These are phyloP conservation scores for Diddensiella santjacobensis DNA, from an alignment of 805 yeast species.

Conservation along the genomic window DNA sequence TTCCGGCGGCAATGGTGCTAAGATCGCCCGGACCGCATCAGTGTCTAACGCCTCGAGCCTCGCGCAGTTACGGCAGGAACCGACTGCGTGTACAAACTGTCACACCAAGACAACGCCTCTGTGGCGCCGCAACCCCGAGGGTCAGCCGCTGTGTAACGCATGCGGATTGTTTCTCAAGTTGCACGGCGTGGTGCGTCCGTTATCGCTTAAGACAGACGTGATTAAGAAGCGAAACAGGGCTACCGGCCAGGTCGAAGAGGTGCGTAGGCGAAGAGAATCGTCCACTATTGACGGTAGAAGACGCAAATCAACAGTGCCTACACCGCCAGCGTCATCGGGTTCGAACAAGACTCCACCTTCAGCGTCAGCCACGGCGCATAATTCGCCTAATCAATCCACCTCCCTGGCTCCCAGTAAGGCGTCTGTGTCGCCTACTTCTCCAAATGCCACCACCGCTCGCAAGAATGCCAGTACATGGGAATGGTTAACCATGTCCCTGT, in stretches of 20 bases:
- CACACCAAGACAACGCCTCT: constrained; percentile 89
- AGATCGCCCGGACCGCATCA: constrained; percentile 18
- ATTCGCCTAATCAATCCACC: neutral
- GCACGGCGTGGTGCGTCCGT: constrained; percentile 93
- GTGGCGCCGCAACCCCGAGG: constrained; percentile 92
- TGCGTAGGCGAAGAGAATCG: neutral
- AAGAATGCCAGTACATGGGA: constrained; percentile 9
- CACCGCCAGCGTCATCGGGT: neutral
- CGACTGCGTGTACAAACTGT: constrained; percentile 72
- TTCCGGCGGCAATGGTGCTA: constrained; percentile 2
- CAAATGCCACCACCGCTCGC: constrained; percentile 1
- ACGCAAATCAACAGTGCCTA: neutral
- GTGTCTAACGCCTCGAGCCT: constrained; percentile 17
- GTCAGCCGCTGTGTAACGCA: constrained; percentile 91
- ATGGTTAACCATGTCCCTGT: constrained; percentile 15
- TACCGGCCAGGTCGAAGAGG: constrained; percentile 11
- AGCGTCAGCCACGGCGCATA: neutral
- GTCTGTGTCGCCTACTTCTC: neutral
- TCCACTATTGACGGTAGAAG: neutral
- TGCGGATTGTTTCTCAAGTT: constrained; percentile 90
- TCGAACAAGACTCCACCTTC: neutral
- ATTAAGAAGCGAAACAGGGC: constrained; percentile 82
- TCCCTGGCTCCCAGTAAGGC: neutral
- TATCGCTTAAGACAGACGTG: constrained; percentile 86
- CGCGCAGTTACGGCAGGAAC: constrained; percentile 14